These are phyloP conservation scores for Rhodamnia rubescens DNA, from an alignment of 345 rosid species.

Conservation along the genomic window DNA sequence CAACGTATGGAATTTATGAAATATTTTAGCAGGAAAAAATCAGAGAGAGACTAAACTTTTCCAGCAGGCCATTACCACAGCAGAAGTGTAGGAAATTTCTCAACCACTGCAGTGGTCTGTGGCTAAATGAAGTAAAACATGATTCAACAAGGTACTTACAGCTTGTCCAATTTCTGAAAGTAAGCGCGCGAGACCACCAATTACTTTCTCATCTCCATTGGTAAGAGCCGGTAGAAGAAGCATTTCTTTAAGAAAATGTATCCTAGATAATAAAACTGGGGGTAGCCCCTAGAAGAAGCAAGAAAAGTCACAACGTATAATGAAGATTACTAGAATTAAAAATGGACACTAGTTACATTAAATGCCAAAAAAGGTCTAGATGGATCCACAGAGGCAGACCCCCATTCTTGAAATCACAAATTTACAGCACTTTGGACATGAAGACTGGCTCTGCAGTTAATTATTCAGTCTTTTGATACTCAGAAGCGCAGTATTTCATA, in stretches of 20 bases:
- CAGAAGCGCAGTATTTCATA: neutral
- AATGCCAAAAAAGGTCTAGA: neutral
- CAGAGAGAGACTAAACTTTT: neutral
- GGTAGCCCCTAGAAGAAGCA: slow-evolving; percentile 68
- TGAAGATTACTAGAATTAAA: neutral
- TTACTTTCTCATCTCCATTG: slow-evolving; percentile 60
- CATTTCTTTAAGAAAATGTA: slow-evolving; percentile 64
- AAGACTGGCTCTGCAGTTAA: neutral
- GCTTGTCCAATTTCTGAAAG: slow-evolving; percentile 97
- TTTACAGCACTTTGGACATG: neutral
- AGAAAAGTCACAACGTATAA: neutral
- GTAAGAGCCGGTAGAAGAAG: slow-evolving; percentile 73
- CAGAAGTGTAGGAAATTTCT: neutral
- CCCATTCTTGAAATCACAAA: neutral
- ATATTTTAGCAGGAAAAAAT: neutral
- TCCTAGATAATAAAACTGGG: slow-evolving; percentile 64
- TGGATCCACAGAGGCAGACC: neutral
- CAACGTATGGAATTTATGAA: neutral
- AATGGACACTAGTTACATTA: neutral
- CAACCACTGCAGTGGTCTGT: neutral
- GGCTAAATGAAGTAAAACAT: neutral
- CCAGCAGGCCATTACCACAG: neutral
- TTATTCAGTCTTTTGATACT: neutral
- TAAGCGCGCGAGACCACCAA: slow-evolving; percentile 80
- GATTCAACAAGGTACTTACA: slow-evolving; percentile 31